These are phyloP conservation scores for Dinochytrium kinnereticum DNA, from an alignment of 371 early-diverging fungal genomes.

Conservation along the genomic window DNA sequence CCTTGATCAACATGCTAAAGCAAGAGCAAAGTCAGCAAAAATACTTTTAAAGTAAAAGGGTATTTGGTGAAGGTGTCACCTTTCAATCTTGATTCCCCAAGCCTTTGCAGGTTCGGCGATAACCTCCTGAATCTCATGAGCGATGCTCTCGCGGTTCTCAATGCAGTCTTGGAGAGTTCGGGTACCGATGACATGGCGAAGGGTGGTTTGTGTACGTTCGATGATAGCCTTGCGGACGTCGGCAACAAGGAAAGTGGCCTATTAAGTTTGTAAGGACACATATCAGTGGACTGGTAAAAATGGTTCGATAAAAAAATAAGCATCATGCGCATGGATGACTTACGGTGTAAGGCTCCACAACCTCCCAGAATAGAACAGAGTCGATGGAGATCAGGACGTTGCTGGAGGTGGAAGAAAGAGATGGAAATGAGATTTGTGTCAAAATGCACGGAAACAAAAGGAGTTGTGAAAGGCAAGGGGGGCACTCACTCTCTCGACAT, in stretches of 20 bases:
- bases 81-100: constrained; percentile 51
- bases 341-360: constrained; percentile 73
- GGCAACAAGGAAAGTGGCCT: constrained; percentile 72
- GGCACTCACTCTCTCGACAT: constrained; percentile 76
- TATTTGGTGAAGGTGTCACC: constrained; percentile 8
- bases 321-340: not conserved
- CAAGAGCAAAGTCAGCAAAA: not conserved
- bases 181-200: constrained; percentile 50
- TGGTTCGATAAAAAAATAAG: not conserved
- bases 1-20: constrained; percentile 74
- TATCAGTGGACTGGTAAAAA: not conserved
- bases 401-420: no score
- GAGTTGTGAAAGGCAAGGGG: not conserved
- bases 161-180: constrained; percentile 73
- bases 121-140: constrained; percentile 80
- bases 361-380: constrained; percentile 80
- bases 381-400: constrained; percentile 78
- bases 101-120: constrained; percentile 72
- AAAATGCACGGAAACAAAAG: not conserved
- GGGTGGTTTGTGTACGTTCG: constrained; percentile 70
- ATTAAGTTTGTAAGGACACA: not conserved
- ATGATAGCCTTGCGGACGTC: constrained; percentile 77
- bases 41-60: not conserved
- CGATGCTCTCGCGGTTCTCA: constrained; percentile 86
- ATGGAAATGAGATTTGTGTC: not conserved